phyloP scores from a whole-genome alignment of 2,329 filamentous ascomycete genomes.

The Thielaviopsis euricoi region DNA sequence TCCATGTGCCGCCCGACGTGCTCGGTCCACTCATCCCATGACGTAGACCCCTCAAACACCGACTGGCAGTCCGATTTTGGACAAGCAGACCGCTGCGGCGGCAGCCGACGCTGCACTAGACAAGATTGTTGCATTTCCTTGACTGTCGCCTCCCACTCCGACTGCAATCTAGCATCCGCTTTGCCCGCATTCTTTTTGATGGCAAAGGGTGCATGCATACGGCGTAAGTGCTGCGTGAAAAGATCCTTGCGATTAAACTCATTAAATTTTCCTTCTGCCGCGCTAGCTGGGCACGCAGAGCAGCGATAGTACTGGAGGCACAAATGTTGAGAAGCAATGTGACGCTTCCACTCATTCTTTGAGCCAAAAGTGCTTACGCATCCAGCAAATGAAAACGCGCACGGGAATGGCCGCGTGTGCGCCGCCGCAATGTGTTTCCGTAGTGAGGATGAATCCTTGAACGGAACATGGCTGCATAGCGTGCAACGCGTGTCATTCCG shows the following conservation, averaged over 20 bases:
- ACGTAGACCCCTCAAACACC: conserved; percentile 52
- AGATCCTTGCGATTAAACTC: conserved; percentile 91
- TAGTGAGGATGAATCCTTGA: conserved; percentile 49
- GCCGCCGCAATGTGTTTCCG: conserved; percentile 52
- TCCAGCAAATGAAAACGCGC: conserved; percentile 70
- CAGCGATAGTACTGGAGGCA: conserved; percentile 49
- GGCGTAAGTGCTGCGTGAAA: conserved; percentile 83
- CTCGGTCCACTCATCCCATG: conserved; percentile 86
- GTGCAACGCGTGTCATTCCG: conserved; percentile 47
- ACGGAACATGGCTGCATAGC: conserved; percentile 46
- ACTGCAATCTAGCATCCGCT: conserved; percentile 39
- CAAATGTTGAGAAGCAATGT: conserved; percentile 81
- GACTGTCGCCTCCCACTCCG: conserved; percentile 48
- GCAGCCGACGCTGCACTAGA: conserved; percentile 48
- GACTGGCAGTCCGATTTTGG: conserved; percentile 54
- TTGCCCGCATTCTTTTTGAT: conserved; percentile 42
- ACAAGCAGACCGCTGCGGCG: conserved; percentile 57
- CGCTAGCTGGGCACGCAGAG: conserved; percentile 39
- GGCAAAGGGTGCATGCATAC: conserved; percentile 71
- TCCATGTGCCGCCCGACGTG: conserved; percentile 86
- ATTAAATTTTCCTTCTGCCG: conserved; percentile 39
- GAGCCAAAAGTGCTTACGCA: conserved; percentile 73
- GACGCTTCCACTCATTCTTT: conserved; percentile 97
- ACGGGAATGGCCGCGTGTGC: conserved; percentile 62
- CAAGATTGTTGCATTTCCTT: conserved; percentile 61